Percentiles rank a stretch among this genome's conserved stretches.
Evolutionary conservation across 2,329 filamentous ascomycete genomes (phyloP).

Genomic region (Sclerotinia trifoliorum): DNA sequence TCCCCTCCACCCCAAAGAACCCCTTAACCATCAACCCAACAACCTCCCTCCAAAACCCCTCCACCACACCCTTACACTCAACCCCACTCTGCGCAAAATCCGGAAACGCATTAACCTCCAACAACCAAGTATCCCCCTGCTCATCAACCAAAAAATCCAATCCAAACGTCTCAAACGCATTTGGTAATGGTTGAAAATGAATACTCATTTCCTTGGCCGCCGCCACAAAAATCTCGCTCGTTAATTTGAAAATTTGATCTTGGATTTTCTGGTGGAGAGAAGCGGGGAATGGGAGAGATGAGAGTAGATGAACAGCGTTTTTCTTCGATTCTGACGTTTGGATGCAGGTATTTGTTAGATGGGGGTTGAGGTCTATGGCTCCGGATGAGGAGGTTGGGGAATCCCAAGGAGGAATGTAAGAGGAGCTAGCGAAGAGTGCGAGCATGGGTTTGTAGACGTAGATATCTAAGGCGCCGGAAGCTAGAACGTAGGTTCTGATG

Average conservation of each 20-base stretch:
- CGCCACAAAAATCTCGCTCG: constrained; percentile 79
- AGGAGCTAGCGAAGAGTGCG: constrained; percentile 78
- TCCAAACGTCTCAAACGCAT: constrained; percentile 90
- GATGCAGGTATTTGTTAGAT: constrained; percentile 94
- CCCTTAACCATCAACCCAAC: constrained; percentile 63
- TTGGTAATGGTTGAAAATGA: constrained; percentile 86
- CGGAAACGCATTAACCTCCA: constrained; percentile 95
- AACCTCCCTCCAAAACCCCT: constrained; percentile 73
- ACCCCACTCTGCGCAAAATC: constrained; percentile 91
- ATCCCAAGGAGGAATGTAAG: constrained; percentile 65
- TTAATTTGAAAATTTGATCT: constrained; percentile 69
- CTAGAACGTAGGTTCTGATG: constrained; percentile 86
- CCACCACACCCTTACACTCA: constrained; percentile 69
- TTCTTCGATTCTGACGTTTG: constrained; percentile 58
- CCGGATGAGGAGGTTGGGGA: constrained; percentile 29
- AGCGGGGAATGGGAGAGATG: constrained; percentile 52
- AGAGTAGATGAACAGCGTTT: constrained; percentile 73
- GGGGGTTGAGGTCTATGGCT: constrained; percentile 60
- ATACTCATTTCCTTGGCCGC: constrained; percentile 80
- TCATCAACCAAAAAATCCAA: constrained; percentile 83
- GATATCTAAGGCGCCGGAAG: constrained; percentile 72
- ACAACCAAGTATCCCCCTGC: constrained; percentile 60
- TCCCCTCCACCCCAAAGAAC: constrained; percentile 58
- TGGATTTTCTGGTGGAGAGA: constrained; percentile 59
- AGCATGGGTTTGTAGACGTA: constrained; percentile 91